A percentile compares a stretch with the other conserved stretches of the same genome.
Evolutionary conservation across 352 stramenopile species (phyloP).

Genomic region (Pythium monospermum): DNA sequence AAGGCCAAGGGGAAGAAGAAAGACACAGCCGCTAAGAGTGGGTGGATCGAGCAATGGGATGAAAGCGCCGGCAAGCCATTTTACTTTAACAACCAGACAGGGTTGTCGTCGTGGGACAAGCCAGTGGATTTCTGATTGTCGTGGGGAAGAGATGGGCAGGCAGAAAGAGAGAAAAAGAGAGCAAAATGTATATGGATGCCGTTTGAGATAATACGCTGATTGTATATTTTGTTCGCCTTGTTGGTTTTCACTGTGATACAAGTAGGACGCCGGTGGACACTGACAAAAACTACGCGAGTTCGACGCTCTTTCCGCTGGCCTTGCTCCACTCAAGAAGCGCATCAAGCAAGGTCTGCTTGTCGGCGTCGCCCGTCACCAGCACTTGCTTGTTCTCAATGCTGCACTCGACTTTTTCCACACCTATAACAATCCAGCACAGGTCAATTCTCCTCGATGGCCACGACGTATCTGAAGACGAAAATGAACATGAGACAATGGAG

Average conservation of each 20-base stretch:
- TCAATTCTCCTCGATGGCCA: neutral
- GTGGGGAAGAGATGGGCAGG: no score
- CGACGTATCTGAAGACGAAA: neutral
- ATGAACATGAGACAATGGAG: neutral
- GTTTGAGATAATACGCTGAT: constrained; percentile 7
- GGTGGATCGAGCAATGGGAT: constrained; percentile 82
- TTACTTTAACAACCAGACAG: constrained; percentile 87
- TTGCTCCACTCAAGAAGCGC: constrained; percentile 88
- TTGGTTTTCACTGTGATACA: no score
- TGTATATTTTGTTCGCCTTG: no score
- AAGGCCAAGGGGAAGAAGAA: constrained; percentile 24
- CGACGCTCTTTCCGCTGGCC: constrained; percentile 84
- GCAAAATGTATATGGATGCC: neutral
- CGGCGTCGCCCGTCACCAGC: constrained; percentile 70
- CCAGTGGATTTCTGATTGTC: constrained; percentile 59
- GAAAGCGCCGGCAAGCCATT: constrained; percentile 68
- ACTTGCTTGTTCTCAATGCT: constrained; percentile 87
- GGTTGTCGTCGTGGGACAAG: constrained; percentile 78
- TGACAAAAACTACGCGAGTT: constrained; percentile 44
- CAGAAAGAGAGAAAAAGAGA: neutral
- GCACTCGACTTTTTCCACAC: constrained; percentile 79
- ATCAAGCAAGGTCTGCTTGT: constrained; percentile 75
- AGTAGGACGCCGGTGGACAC: no score
- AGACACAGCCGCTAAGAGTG: constrained; percentile 11
- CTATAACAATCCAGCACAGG: constrained; percentile 24